A percentile compares a stretch with the other conserved stretches of the same genome.
Conservation (phyloP, 345 rosid genomes). For the Arabidopsis suecica region DNA sequence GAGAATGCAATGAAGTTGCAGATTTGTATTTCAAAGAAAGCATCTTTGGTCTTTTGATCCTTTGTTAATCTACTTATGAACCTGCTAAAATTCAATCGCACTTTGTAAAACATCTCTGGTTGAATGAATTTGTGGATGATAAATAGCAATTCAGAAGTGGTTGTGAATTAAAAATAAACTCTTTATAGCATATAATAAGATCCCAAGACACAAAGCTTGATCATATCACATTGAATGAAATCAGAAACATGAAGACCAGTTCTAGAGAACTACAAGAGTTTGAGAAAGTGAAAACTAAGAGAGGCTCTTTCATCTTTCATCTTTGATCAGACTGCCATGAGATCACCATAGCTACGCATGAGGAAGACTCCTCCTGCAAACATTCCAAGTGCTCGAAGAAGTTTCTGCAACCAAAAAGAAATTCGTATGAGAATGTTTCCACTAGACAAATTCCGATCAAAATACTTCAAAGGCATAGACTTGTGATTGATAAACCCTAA, state of each 20-base stretch:
- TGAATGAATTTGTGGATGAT: background rate
- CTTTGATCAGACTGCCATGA: slow-evolving; percentile 61
- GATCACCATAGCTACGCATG: slow-evolving; percentile 91
- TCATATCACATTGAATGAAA: slow-evolving; percentile 8
- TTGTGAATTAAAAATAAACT: background rate
- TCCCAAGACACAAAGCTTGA: slow-evolving; percentile 14
- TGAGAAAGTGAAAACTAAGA: slow-evolving; percentile 16
- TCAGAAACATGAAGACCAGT: slow-evolving; percentile 4
- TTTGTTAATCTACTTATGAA: background rate
- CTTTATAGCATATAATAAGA: background rate
- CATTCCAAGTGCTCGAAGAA: slow-evolving; percentile 70
- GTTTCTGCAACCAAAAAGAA: slow-evolving; percentile 57
- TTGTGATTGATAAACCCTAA: slow-evolving; percentile 16
- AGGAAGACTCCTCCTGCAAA: slow-evolving; percentile 80
- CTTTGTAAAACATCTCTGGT: background rate
- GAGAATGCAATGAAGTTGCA: background rate
- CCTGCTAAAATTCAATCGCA: background rate
- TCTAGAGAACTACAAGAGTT: slow-evolving; percentile 11
- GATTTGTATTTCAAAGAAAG: background rate
- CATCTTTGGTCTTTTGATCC: background rate
- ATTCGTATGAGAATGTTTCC: background rate
- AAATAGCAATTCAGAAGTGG: background rate
- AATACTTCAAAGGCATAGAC: background rate
- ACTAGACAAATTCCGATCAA: background rate
- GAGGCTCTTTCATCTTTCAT: background rate